Evolutionary conservation across 2,329 filamentous ascomycete species (phyloP), one percentile per base, ranked within the genome.

Genomic region (Pyrenophora tritici-repentis): DNA sequence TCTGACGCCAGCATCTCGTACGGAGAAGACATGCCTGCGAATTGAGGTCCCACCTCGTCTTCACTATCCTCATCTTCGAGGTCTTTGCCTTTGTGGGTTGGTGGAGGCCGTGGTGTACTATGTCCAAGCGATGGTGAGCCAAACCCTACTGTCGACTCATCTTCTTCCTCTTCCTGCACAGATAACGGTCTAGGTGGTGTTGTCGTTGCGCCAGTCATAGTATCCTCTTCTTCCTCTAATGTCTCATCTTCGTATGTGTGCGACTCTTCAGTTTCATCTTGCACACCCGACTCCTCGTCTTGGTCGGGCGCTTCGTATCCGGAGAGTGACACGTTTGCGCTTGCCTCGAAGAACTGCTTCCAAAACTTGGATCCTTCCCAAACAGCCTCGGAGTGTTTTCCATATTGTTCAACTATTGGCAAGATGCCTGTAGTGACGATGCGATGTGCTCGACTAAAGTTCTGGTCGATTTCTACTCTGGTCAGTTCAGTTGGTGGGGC

Each of bases 301-400:
- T 73, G 72, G 12, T 84, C 84, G 17, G 86, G 81, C 68, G 96
- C 92, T 70, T 96, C 93, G 73, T 99, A 97, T 22, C 92, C 91
- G 0, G 91, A 96, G 9, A 99, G 83, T 9, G 93, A 96, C 20
- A 99, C 93, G 67, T 99, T 97, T 71, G 94, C 94, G 40, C 92
- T 96, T 31, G 94, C 91, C 77, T 99, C 94, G 75, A 99, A 99
- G 79, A 99, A 99, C 79, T 97, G 92, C 76, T 99, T 99, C 94
- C 94, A 99, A 76, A 99, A 99, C 89, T 96, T 96, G 47, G 93
- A 96, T 17, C 92, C 91, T 65, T 97, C 92, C 94, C 94, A 99
- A 2, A 99, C 93, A 41, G 91, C 86, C 57, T 87, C 88, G 1
- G 94, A 97, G 70, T 97, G 89, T 61, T 96, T 91, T 38, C 90